phyloP scores from a whole-genome alignment of 345 rosid species.

The Pugionium cornutum region DNA sequence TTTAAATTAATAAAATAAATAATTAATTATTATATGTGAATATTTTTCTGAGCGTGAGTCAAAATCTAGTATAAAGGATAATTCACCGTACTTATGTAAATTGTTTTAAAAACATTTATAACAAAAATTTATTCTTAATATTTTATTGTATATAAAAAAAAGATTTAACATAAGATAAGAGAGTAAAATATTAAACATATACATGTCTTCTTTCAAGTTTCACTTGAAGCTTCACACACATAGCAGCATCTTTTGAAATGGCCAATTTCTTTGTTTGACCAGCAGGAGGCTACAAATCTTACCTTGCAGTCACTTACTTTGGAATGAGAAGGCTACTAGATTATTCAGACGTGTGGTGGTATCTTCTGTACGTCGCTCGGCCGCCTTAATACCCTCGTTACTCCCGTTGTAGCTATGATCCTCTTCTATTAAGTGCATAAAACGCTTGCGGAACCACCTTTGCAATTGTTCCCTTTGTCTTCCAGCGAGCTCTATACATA shows the following conservation, averaged over 20 bases:
- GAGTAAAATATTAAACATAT: no score
- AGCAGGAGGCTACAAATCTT: conserved; percentile 51
- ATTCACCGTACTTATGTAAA: no score
- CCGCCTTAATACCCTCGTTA: conserved; percentile 39
- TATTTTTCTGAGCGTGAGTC: no score
- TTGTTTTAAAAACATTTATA: no score
- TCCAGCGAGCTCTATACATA: conserved; percentile 53
- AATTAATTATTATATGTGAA: no score
- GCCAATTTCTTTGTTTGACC: conserved; percentile 63
- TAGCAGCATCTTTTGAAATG: conserved; percentile 61
- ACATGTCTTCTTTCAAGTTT: conserved; percentile 23
- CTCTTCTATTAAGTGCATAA: conserved; percentile 60
- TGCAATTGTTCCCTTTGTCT: conserved; percentile 58
- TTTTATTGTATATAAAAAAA: no score
- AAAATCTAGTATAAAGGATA: no score
- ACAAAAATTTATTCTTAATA: no score
- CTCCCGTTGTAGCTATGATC: conserved; percentile 49
- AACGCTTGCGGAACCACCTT: conserved; percentile 63
- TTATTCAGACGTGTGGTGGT: conserved; percentile 62
- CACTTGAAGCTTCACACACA: conserved; percentile 49
- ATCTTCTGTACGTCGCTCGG: conserved; percentile 56
- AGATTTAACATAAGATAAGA: no score
- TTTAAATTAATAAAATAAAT: no score
- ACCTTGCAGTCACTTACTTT: conserved; percentile 42
- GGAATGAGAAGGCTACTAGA: conserved; percentile 60